Evolutionary conservation across 2,329 filamentous ascomycete species (phyloP).

Genomic region (Xylaria sp.): DNA sequence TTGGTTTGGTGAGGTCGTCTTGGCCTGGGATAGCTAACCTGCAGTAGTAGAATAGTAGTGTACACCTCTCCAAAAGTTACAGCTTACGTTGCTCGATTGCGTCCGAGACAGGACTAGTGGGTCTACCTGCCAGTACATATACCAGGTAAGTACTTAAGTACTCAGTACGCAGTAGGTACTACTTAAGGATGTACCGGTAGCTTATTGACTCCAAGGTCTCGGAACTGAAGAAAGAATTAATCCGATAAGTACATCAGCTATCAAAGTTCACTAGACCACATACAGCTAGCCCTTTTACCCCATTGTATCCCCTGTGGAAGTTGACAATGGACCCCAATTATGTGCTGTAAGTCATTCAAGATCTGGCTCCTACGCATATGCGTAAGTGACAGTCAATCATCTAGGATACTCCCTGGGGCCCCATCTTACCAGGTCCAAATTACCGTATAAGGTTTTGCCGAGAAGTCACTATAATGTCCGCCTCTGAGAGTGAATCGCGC

Average conservation of each 20-base stretch:
- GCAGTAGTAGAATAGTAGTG: constrained; percentile 5
- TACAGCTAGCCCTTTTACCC: not conserved
- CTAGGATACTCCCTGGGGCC: constrained; percentile 28
- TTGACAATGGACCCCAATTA: constrained; percentile 3
- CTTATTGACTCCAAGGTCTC: not conserved
- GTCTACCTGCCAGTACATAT: not conserved
- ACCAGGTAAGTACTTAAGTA: constrained; percentile 8
- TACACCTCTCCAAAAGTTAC: constrained; percentile 43
- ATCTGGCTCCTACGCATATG: constrained; percentile 2
- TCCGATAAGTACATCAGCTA: not conserved
- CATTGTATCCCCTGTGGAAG: not conserved
- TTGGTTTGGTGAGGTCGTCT: constrained; percentile 29
- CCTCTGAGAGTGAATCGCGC: constrained; percentile 16
- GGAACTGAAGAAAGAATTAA: constrained; percentile 12
- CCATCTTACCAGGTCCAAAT: not conserved
- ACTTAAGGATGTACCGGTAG: not conserved
- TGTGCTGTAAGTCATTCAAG: constrained; percentile 13
- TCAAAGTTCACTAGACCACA: not conserved
- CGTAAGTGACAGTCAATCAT: not conserved
- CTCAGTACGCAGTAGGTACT: not conserved
- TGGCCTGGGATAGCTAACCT: constrained; percentile 38
- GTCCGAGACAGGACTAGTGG: constrained; percentile 7
- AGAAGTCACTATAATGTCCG: constrained; percentile 30
- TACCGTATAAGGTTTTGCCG: not conserved
- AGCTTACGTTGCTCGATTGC: constrained; percentile 49